Percentiles rank a stretch among this genome's conserved stretches.
Conservation (phyloP, 129 eudicot genomes). For the Arctium minus region DNA sequence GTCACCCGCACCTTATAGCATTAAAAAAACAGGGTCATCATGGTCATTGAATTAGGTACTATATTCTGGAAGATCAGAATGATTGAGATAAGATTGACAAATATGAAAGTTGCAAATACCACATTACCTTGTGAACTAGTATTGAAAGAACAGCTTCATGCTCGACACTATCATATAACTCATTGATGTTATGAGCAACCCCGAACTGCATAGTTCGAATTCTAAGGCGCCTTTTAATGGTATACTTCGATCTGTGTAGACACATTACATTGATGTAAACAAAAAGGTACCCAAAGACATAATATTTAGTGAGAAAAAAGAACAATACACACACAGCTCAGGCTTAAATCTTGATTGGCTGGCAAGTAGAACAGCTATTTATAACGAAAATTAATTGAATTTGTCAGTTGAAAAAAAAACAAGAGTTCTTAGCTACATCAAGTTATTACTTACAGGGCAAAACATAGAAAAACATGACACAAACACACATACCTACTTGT, state of each 20-base stretch:
- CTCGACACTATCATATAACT: slow-evolving; percentile 85
- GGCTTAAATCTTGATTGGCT: background rate
- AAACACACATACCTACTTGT: slow-evolving; percentile 53
- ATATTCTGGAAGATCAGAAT: background rate
- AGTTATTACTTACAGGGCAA: background rate
- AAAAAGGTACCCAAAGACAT: background rate
- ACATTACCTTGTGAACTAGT: slow-evolving; percentile 86
- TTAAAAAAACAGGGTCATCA: background rate
- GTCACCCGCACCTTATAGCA: background rate
- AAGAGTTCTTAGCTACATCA: background rate
- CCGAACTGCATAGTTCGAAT: slow-evolving; percentile 78
- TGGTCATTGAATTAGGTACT: background rate
- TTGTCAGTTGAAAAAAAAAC: background rate
- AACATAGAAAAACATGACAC: slow-evolving; percentile 5
- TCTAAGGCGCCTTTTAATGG: slow-evolving; percentile 82
- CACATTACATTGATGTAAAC: background rate
- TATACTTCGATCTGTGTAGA: slow-evolving; percentile 55
- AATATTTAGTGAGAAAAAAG: background rate
- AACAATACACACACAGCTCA: background rate
- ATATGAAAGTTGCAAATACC: background rate
- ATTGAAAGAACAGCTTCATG: slow-evolving; percentile 91
- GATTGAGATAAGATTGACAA: background rate
- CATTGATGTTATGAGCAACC: slow-evolving; percentile 78
- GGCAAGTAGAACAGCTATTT: background rate
- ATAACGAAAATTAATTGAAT: background rate